Percentiles rank a stretch among this genome's conserved stretches.
Conservation (phyloP, 495 filamentous ascomycete genomes). For the Echria macrotheca region DNA sequence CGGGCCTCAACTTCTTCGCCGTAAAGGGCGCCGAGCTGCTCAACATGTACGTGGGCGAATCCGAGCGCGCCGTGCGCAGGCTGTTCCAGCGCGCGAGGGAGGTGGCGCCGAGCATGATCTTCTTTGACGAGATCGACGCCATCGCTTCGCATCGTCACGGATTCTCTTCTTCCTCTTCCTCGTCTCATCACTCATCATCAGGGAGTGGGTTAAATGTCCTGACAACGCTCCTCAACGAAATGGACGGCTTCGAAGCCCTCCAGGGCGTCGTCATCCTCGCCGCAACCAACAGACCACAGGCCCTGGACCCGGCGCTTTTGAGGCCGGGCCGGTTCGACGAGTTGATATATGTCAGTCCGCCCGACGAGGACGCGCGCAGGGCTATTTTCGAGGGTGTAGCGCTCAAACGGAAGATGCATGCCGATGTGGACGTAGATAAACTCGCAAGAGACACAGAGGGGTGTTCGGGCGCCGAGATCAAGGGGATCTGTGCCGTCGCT, state of each 20-base stretch:
- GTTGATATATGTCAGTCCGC: slow-evolving; percentile 84
- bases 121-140: slow-evolving; percentile 97
- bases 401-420: slow-evolving; percentile 52
- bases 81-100: slow-evolving; percentile 83
- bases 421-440: slow-evolving; percentile 57
- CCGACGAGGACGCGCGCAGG: slow-evolving; percentile 65
- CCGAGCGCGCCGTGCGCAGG: slow-evolving; percentile 80
- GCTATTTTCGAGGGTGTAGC: slow-evolving; percentile 67
- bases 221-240: slow-evolving; percentile 88
- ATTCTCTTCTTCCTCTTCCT: slow-evolving; percentile 17
- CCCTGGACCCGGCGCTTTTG: slow-evolving; percentile 80
- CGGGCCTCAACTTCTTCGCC: slow-evolving; percentile 88
- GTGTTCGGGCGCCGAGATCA: slow-evolving; percentile 85
- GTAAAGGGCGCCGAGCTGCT: slow-evolving; percentile 95
- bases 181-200: not conserved
- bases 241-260: slow-evolving; percentile 88
- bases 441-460: slow-evolving; percentile 72
- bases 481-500: slow-evolving; percentile 59
- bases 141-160: slow-evolving; percentile 70
- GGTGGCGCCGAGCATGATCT: slow-evolving; percentile 88
- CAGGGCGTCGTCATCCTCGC: slow-evolving; percentile 86
- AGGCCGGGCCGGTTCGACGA: slow-evolving; percentile 84
- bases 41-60: slow-evolving; percentile 97
- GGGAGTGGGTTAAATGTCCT: slow-evolving; percentile 74
- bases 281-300: slow-evolving; percentile 87